These are phyloP conservation scores for Corymbia citriodora DNA, from an alignment of 441 rosid species.

Conservation along the genomic window DNA sequence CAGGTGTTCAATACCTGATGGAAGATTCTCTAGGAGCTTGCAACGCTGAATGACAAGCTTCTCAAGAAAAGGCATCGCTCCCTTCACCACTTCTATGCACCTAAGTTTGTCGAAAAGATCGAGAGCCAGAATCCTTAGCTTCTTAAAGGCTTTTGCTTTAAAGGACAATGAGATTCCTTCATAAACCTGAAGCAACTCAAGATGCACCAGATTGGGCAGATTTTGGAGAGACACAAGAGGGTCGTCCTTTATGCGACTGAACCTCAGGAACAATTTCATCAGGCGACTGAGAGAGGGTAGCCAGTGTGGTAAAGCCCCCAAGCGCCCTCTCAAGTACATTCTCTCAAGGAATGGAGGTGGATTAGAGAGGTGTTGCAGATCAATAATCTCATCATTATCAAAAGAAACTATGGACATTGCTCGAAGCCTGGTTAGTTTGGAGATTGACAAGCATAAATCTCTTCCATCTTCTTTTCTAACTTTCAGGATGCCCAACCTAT, in stretches of 20 bases:
- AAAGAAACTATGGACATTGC: background rate
- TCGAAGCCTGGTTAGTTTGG: background rate
- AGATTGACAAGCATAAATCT: background rate
- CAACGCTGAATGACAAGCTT: background rate
- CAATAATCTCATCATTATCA: background rate
- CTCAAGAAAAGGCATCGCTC: background rate
- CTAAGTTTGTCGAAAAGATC: background rate
- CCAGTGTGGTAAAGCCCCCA: background rate
- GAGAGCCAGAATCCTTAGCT: background rate
- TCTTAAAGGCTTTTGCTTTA: background rate
- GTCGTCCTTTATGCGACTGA: background rate
- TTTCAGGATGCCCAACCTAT: background rate
- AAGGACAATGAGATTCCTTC: background rate
- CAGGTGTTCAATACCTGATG: background rate
- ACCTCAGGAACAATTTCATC: background rate
- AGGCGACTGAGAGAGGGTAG: background rate
- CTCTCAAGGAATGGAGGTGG: background rate
- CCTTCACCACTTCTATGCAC: background rate
- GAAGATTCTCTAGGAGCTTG: background rate
- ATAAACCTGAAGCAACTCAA: background rate
- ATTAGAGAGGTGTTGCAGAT: background rate
- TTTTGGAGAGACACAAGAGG: background rate
- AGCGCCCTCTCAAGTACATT: background rate
- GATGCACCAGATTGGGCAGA: background rate
- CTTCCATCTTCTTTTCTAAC: background rate